Evolutionary conservation across 2,329 filamentous ascomycete species (phyloP), one percentile per base, ranked within the genome.

Genomic region (Cladophialophora carrionii): DNA sequence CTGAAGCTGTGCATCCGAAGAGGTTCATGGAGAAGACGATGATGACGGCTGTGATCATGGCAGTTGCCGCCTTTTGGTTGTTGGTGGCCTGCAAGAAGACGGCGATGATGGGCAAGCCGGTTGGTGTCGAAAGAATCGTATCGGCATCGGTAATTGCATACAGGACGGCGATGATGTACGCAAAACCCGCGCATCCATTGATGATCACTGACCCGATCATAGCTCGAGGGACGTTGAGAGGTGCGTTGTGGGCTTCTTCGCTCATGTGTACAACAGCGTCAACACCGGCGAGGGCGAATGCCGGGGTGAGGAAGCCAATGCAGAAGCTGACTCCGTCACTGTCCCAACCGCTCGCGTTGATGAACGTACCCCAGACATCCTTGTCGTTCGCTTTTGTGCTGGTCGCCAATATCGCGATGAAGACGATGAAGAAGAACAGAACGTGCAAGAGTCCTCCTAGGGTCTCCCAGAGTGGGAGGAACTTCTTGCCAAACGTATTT

Each of bases 191-290:
- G 3, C 72, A 70, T 3, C 81, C 82, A 63, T 84, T 84, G 66
- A 84, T 76, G 20, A 81, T 58, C 54, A 81, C 78, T 4, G 79
- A 80, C 61, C 77, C 77, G 34, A 84, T 76, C 73, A 85, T 83
- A 3, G 79, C 79, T 64, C 76, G 73, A 2, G 82, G 83, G 3
- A 84, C 78, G 56, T 81, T 78, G 10, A 78, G 71, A 3, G 80
- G 77, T 0, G 83, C 81, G 57, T 83, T 77, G 60, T 79, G 75
- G 26, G 84, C 79, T 70, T 85, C 83, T 71, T 85, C 83, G 8
- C 81, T 73, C 68, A 70, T 70, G 61, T 70, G 66, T 12, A 64
- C 62, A 8, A 65, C 62, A 22, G 65, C 65, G 57, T 70, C 68
- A 10, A 68, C 70, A 6, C 74, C 75, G 1, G 71, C 64, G 31